Base-by-base conservation (phyloP, 768 basidiomycete genomes). In the Phylloporus sp. region DNA sequence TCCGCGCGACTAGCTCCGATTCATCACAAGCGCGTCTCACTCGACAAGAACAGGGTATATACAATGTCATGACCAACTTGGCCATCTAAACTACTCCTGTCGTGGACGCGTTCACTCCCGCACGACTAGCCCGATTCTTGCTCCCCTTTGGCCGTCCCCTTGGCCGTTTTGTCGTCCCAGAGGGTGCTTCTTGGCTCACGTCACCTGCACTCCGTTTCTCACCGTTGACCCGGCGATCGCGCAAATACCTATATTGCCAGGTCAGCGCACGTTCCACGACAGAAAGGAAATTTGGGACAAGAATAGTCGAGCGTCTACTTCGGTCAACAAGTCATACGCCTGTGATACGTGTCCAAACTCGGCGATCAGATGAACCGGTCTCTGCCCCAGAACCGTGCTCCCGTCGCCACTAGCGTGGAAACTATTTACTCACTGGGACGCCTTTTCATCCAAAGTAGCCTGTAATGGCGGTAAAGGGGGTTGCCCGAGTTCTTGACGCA, bases 401-500 rank as follows among this genome's bases (percentile, higher is more conserved):
- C 36, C 48, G 18, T 11, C 17, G 36, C 37, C 44, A 45, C 42
- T 13, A 41, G 28, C 42, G 58, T 50, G 48, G 55, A 37, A 50
- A 55, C 32, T 20, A 28, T 43, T 44, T 13, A 76, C 70, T 76
- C 53, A 79, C 76, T 73, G 70, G 13, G 71, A 66, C 23, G 71
- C 67, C 62, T 75, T 86, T 57, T 90, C 89, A 37, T 91, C 88
- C 29, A 91, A 65, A 24, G 80, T 86, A 26, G 71, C 69, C 55
- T 90, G 86, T 36, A 91, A 56, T 56, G 75, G 82, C 3, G 86
- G 87, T 11, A 90, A 65, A 3, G 89, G 81, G 1, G 78, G 69
- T 55, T 90, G 83, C 1, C 87, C 89, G 7, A 91, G 79, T 60
- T 91, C 88, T 42, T 72, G 71, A 32, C 89, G 78, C 36, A 91